Conservation (phyloP, 2,329 filamentous ascomycete species). For the Sporothrix dimorphospora region DNA sequence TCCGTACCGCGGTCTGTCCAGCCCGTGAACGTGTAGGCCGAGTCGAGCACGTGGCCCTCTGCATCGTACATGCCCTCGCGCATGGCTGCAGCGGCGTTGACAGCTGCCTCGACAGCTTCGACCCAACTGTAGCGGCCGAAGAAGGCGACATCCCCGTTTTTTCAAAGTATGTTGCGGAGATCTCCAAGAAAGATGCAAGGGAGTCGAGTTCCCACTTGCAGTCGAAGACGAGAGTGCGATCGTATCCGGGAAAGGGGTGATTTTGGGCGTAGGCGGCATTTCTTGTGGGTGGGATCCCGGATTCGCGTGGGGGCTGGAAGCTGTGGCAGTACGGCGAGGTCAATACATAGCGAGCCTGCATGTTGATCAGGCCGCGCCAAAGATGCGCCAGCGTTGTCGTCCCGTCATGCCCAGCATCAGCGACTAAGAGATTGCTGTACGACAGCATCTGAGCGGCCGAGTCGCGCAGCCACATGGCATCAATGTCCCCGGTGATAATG, state of each 20-base stretch:
- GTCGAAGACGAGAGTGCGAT: slow-evolving; percentile 76
- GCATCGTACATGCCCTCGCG: slow-evolving; percentile 72
- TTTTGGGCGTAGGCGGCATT: slow-evolving; percentile 65
- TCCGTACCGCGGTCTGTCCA: slow-evolving; percentile 74
- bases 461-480: slow-evolving; percentile 46
- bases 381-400: slow-evolving; percentile 59
- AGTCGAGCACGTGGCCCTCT: slow-evolving; percentile 57
- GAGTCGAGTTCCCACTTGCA: slow-evolving; percentile 97
- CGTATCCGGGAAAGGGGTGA: slow-evolving; percentile 64
- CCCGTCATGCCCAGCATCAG: slow-evolving; percentile 41
- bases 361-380: slow-evolving; percentile 74
- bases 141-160: slow-evolving; percentile 72
- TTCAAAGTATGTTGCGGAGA: slow-evolving; percentile 78
- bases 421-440: slow-evolving; percentile 66
- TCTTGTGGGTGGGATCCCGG: slow-evolving; percentile 60
- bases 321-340: slow-evolving; percentile 86
- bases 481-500: slow-evolving; percentile 51
- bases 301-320: slow-evolving; percentile 84
- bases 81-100: slow-evolving; percentile 71
- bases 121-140: slow-evolving; percentile 77
- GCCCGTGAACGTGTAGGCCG: slow-evolving; percentile 77
- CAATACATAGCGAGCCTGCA: slow-evolving; percentile 72
- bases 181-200: slow-evolving; percentile 80
- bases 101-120: slow-evolving; percentile 68
- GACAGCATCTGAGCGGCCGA: slow-evolving; percentile 71